Base-by-base conservation (phyloP, 495 filamentous ascomycete species). In the Xylaria castorea region DNA sequence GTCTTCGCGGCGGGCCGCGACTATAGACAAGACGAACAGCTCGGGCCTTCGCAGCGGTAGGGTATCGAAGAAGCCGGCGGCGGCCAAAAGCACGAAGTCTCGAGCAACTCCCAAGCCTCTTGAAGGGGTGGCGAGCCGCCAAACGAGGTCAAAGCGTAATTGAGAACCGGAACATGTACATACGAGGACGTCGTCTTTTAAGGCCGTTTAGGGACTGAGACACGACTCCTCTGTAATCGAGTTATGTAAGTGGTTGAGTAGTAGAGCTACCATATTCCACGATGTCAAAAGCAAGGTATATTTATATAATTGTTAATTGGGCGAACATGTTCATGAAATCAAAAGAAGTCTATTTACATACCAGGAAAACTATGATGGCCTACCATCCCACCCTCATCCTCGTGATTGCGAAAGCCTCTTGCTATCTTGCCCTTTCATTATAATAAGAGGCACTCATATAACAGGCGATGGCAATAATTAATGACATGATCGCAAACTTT, bases 51-150 rank as follows among this genome's bases (percentile, higher is more conserved):
- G 50, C 34, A 68, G 34, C 34, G 65, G 36, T 5, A 57, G 22
- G 36, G 7, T 68, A 22, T 25, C 50, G 22, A 68, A 68, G 48
- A 68, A 68, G n/a, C 66, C 50, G 30, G 50, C 50, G n/a, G n/a
- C n/a, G 20, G 14, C 22, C n/a, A 57, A n/a, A 50, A 34, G n/a
- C 34, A 22, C 48, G 16, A 68, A 38, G 9, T 50, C 66, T 44
- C 50, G 34, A 44, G 36, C n/a, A 2, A 22, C 22, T 25, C 36
- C 50, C 4, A 57, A 68, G 25, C 50, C 66, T 32, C 1, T 11
- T 22, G 20, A 20, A 44, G 66, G 2, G 0, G 11, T 20, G n/a
- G 22, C 12, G 22, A 30, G 50, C 36, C 50, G 50, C n/a, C 50
- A 11, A 20, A 55, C 22, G 66, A 68, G 50, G 30, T 2, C 32